Evolutionary conservation across 2,329 filamentous ascomycete species (phyloP).

Genomic region (Fusarium musae): DNA sequence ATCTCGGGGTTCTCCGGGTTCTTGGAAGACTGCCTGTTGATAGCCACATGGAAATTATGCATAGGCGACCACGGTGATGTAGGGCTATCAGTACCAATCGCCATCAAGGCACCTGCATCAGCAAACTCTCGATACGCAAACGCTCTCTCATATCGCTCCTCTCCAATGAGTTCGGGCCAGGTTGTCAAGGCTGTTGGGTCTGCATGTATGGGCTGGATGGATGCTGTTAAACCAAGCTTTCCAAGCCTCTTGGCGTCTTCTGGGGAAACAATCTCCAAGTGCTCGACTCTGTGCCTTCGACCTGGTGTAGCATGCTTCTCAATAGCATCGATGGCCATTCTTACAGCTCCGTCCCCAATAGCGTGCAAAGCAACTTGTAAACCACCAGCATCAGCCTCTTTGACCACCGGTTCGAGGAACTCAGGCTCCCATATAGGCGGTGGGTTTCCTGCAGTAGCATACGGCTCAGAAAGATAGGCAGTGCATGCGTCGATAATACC

Average conservation of each 20-base stretch:
- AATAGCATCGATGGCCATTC: conserved; percentile 64
- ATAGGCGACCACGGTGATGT: conserved; percentile 65
- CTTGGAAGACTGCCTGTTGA: conserved; percentile 64
- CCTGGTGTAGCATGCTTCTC: conserved; percentile 53
- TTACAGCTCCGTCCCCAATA: conserved; percentile 70
- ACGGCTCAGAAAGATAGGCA: conserved; percentile 66
- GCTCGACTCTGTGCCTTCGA: conserved; percentile 69
- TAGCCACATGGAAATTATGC: conserved; percentile 65
- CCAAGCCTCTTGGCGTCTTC: conserved; percentile 66
- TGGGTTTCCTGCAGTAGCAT: conserved; percentile 54
- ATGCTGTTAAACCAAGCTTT: conserved; percentile 65
- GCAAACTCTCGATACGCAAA: conserved; percentile 71
- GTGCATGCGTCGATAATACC: conserved; percentile 72
- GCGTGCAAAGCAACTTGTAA: conserved; percentile 71
- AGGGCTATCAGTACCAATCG: conserved; percentile 66
- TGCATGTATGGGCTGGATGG: conserved; percentile 65
- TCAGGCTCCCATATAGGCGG: conserved; percentile 63
- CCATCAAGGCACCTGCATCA: conserved; percentile 61
- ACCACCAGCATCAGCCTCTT: conserved; percentile 60
- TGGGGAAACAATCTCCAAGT: conserved; percentile 66
- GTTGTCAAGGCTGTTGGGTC: conserved; percentile 68
- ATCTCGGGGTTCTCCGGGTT: conserved; percentile 53
- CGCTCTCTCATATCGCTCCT: conserved; percentile 61
- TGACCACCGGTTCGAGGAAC: conserved; percentile 63
- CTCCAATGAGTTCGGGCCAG: conserved; percentile 67